Conservation (phyloP, 495 filamentous ascomycete genomes). For the Podospora australis region DNA sequence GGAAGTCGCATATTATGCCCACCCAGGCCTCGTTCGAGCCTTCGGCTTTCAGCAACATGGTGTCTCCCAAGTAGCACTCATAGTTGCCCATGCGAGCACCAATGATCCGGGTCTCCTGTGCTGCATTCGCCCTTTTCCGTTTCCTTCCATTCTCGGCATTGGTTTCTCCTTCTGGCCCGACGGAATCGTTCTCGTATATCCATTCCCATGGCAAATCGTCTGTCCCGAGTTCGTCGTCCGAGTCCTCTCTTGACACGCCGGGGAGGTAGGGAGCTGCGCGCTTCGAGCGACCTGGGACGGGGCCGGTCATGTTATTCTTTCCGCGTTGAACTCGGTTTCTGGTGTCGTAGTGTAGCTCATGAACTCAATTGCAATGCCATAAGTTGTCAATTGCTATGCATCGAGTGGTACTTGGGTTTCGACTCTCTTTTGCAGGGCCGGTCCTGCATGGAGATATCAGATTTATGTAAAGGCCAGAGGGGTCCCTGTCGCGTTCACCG, state of each 20-base stretch:
- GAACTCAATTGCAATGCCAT: too few relatives aligned
- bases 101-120: conserved; percentile 47
- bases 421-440: too few relatives aligned
- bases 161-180: conserved; percentile 16
- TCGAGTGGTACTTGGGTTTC: not conserved
- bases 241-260: conserved; percentile 72
- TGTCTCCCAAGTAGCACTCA: conserved; percentile 73
- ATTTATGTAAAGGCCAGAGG: too few relatives aligned
- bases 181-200: conserved; percentile 54
- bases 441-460: too few relatives aligned
- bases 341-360: too few relatives aligned
- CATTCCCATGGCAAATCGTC: conserved; percentile 91
- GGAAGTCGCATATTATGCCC: conserved; percentile 76
- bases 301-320: conserved; percentile 17
- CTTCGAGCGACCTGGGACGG: not conserved
- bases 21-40: conserved; percentile 77
- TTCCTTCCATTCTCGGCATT: conserved; percentile 28
- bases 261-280: conserved; percentile 5
- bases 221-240: conserved; percentile 81
- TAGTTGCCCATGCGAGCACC: conserved; percentile 85
- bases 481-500: too few relatives aligned
- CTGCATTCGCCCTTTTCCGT: conserved; percentile 30
- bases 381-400: too few relatives aligned
- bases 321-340: too few relatives aligned
- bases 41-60: conserved; percentile 79